phyloP scores from a whole-genome alignment of 176 grass and related monocot genomes.

The barley (Hordeum vulgare) region MorexV3_pseudomolecules_assembly NC_058523.1:516914111-516914610 shows the following conservation, averaged over 20 bases:
- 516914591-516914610: slow-evolving; percentile 90
- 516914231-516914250: no score
- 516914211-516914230: no score
- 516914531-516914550: slow-evolving; percentile 89
- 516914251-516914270: slow-evolving; percentile 94
- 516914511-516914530: slow-evolving; percentile 98
- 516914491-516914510: slow-evolving; percentile 83
- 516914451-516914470: slow-evolving; percentile 85
- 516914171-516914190: no score
- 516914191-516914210: no score
- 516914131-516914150: slow-evolving; percentile 54
- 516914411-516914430: slow-evolving; percentile 92
- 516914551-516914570: slow-evolving; percentile 73
- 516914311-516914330: slow-evolving; percentile 78
- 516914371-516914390: slow-evolving; percentile 74
- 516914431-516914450: slow-evolving; percentile 86
- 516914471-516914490: slow-evolving; percentile 93
- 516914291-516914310: slow-evolving; percentile 64
- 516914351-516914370: slow-evolving; percentile 87
- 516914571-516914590: slow-evolving; percentile 96
- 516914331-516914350: slow-evolving; percentile 98
- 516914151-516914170: slow-evolving; percentile 80
- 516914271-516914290: slow-evolving; percentile 93
- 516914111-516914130: slow-evolving; percentile 84
- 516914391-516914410: slow-evolving; percentile 97